These are phyloP conservation scores for Hymenoscyphus repandus DNA, from an alignment of 2,329 filamentous ascomycete genomes.

Conservation along the genomic window DNA sequence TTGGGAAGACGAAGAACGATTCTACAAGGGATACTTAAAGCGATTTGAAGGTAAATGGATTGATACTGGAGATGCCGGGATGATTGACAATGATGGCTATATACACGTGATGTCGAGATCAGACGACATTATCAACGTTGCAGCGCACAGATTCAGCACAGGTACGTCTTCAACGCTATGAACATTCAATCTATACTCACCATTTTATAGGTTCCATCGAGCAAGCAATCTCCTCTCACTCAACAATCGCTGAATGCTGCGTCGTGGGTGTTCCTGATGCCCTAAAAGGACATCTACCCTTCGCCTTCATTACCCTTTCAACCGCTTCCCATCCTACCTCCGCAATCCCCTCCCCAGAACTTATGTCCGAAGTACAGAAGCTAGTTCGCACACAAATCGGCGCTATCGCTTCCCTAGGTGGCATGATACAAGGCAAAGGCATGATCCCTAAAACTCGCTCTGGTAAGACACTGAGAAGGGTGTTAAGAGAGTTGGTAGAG, in stretches of 20 bases:
- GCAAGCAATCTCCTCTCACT: slow-evolving; percentile 81
- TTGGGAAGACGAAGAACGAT: slow-evolving; percentile 80
- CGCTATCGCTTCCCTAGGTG: slow-evolving; percentile 78
- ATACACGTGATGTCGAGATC: slow-evolving; percentile 57
- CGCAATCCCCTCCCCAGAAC: slow-evolving; percentile 42
- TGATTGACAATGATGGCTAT: slow-evolving; percentile 71
- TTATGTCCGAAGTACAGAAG: slow-evolving; percentile 60
- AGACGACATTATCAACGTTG: slow-evolving; percentile 95
- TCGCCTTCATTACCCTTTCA: slow-evolving; percentile 73
- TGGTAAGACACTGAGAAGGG: slow-evolving; percentile 83
- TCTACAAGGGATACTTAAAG: slow-evolving; percentile 79
- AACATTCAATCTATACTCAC: slow-evolving; percentile 4
- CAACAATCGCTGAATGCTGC: slow-evolving; percentile 73
- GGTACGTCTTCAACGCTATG: slow-evolving; percentile 45
- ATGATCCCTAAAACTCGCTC: slow-evolving; percentile 90
- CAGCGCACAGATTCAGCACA: slow-evolving; percentile 83
- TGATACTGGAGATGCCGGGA: slow-evolving; percentile 86
- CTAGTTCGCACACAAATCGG: slow-evolving; percentile 78
- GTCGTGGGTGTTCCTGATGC: slow-evolving; percentile 81
- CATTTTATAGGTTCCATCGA: slow-evolving; percentile 67
- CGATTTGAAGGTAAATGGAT: slow-evolving; percentile 78
- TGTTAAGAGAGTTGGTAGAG: slow-evolving; percentile 78
- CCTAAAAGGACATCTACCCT: slow-evolving; percentile 85
- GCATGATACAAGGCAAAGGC: slow-evolving; percentile 75
- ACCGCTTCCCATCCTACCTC: slow-evolving; percentile 45